Conservation (phyloP, 73 alveolate species). For the Loxodes magnus region DNA sequence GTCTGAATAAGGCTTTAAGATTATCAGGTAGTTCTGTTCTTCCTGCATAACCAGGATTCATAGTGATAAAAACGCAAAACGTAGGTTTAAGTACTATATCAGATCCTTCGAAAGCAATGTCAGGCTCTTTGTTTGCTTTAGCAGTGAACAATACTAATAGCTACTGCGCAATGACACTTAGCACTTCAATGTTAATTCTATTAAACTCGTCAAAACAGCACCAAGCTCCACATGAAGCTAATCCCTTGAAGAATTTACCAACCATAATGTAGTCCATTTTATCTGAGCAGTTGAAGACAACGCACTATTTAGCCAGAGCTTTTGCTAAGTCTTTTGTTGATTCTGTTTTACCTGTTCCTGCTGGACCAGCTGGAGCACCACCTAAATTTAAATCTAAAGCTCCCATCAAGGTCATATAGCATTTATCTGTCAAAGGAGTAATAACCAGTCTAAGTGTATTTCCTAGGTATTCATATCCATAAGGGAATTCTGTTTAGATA, state of each 20-base stretch:
- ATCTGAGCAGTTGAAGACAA: slow-evolving; percentile 93
- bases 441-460: slow-evolving; percentile 97
- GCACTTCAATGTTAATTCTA: slow-evolving; percentile 89
- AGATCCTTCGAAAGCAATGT: slow-evolving; percentile 88
- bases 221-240: slow-evolving; percentile 96
- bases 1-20: slow-evolving; percentile 86
- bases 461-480: slow-evolving; percentile 98
- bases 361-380: slow-evolving; percentile 99
- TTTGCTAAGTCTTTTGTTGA: slow-evolving; percentile 92
- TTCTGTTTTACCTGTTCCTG: slow-evolving; percentile 99
- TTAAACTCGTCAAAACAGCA: slow-evolving; percentile 96
- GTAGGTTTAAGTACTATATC: slow-evolving; percentile 89
- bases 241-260: slow-evolving; percentile 90
- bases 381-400: slow-evolving; percentile 93
- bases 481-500: slow-evolving; percentile 97
- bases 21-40: slow-evolving; percentile 96
- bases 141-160: slow-evolving; percentile 81
- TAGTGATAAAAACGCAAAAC: slow-evolving; percentile 98
- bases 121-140: slow-evolving; percentile 58
- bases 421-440: slow-evolving; percentile 99
- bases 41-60: slow-evolving; percentile 99
- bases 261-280: slow-evolving; percentile 96
- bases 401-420: slow-evolving; percentile 97
- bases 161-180: slow-evolving; percentile 78
- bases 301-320: slow-evolving; percentile 81